Evolutionary conservation across 495 filamentous ascomycete genomes (phyloP), one percentile per base, ranked within the genome.

Genomic region (Aspergillus avenaceus): DNA sequence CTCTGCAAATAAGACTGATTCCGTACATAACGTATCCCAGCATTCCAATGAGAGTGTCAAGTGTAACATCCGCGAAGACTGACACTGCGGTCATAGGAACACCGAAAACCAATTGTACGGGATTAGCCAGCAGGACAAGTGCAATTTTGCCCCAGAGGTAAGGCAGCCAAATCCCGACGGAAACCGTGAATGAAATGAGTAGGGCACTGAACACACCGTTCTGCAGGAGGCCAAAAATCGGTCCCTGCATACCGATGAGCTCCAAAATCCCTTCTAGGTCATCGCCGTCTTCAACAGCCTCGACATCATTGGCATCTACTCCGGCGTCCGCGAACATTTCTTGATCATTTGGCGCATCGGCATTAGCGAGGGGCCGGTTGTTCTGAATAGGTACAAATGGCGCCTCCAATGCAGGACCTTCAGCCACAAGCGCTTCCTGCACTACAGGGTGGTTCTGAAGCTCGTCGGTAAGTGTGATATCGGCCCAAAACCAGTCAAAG

Each of bases 231-330:
- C 89, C 90, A 28, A 86, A 84, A 3, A 97, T 72, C 1, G 95
- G 95, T 0, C 93, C 93, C 57, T 95, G 88, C 87, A 99, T 93
- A 41, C 93, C 93, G 27, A 99, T 84, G 9, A 99, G 79, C 62
- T 99, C 93, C 74, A 97, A 79, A 41, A 99, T 88, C 5, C 93
- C 93, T 64, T 99, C 93, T n/a, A 99, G 82, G 58, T 99, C 93
- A 67, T 99, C 93, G 8, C 85, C 89, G 55, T 95, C 91, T 45
- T 97, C 93, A 27, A 81, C 68, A 27, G 70, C 79, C 53, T 83
- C 81, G 38, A 69, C 58, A 45, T 82, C 78, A 43, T 87, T 84
- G 5, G 73, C 63, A 58, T 86, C 82, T 25, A 79, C 37, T 8
- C 72, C 81, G 21, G 72, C 76, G 47, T 75, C 70, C 23, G 66